Conservation (phyloP, 306 rosid genomes). For the Acmispon strigosus region DNA sequence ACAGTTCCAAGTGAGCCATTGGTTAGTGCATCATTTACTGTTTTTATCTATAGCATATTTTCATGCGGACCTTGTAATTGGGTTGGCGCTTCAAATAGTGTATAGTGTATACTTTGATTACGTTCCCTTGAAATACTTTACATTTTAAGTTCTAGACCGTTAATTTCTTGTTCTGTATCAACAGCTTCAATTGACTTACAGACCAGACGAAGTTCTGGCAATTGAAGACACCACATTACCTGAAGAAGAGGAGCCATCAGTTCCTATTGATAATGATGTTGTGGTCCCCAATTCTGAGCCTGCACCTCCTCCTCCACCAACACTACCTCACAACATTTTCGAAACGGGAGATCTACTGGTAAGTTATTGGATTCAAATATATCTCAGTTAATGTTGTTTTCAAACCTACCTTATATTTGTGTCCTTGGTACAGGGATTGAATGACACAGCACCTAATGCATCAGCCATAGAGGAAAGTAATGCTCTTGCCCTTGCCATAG, state of each 20-base stretch:
- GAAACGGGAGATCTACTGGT: conserved; percentile 91
- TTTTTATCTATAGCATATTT: background rate
- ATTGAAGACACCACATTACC: conserved; percentile 49
- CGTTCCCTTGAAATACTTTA: background rate
- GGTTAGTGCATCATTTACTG: conserved; percentile 50
- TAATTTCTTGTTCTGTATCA: conserved; percentile 26
- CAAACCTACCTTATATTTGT: conserved; percentile 4
- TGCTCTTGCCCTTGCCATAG: conserved; percentile 88
- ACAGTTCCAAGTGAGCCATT: conserved; percentile 73
- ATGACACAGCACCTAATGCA: conserved; percentile 49
- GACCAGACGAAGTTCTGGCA: conserved; percentile 63
- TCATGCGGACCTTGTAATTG: background rate
- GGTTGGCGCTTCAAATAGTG: background rate
- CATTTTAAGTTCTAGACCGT: background rate
- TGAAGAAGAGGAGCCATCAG: conserved; percentile 60
- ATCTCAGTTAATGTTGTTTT: background rate
- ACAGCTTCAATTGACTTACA: conserved; percentile 94
- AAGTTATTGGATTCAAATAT: conserved; percentile 15
- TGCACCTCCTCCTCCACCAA: conserved; percentile 47
- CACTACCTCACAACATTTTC: conserved; percentile 43
- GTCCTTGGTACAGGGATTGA: conserved; percentile 66
- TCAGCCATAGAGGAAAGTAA: conserved; percentile 79
- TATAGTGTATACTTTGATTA: background rate
- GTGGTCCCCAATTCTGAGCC: conserved; percentile 44
- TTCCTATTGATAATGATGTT: conserved; percentile 35